Evolutionary conservation across 164 flowering plant genomes (phyloP).

Genomic region (Piper longum): DNA sequence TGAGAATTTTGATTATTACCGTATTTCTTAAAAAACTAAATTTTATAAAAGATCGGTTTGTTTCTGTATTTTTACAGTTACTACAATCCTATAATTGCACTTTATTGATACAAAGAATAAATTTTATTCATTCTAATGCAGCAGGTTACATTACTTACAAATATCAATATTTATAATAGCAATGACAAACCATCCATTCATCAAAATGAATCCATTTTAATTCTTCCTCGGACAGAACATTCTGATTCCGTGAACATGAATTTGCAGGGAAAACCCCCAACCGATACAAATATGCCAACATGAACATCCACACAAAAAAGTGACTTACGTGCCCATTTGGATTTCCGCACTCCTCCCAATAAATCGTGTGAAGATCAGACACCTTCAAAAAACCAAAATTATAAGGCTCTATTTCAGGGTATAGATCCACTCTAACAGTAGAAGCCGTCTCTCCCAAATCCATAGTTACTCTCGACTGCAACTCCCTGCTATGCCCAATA

Average conservation of each 20-base stretch:
- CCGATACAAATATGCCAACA: not conserved
- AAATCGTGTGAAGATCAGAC: constrained; percentile 72
- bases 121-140: no score
- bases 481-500: constrained; percentile 16
- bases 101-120: no score
- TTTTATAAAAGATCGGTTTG: no score
- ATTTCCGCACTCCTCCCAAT: constrained; percentile 95
- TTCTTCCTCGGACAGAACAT: not conserved
- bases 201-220: not conserved
- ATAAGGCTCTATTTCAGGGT: constrained; percentile 63
- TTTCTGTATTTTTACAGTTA: no score
- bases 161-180: no score
- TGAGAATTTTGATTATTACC: no score
- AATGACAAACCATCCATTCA: no score
- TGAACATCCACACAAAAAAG: not conserved
- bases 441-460: constrained; percentile 20
- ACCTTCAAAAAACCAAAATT: constrained; percentile 67
- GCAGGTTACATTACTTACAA: no score
- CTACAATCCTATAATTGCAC: no score
- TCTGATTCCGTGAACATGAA: not conserved
- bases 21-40: no score
- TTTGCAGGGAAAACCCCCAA: not conserved
- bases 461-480: constrained; percentile 20
- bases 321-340: constrained; percentile 79
- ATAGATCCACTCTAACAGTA: constrained; percentile 36